These are phyloP conservation scores for Dillenia turbinata DNA, from an alignment of 164 flowering plant species.

Conservation along the genomic window DNA sequence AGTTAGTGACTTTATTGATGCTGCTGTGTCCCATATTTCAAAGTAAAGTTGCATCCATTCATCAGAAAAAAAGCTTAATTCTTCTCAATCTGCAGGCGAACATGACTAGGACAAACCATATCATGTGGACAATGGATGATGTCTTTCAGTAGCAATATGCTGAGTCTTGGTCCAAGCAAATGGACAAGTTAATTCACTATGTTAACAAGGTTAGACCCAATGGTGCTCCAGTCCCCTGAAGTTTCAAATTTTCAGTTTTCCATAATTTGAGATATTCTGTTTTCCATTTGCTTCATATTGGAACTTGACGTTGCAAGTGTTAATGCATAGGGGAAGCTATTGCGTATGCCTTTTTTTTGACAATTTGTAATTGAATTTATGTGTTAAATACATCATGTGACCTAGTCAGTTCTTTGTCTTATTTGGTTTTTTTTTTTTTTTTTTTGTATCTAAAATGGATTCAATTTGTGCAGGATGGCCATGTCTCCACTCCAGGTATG, in stretches of 20 bases:
- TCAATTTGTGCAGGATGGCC: slow-evolving; percentile 63
- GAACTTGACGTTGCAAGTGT: too few relatives aligned
- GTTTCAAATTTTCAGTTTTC: background rate
- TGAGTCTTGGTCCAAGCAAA: slow-evolving; percentile 83
- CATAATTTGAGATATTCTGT: too few relatives aligned
- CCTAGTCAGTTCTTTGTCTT: too few relatives aligned
- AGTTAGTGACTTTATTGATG: slow-evolving; percentile 63
- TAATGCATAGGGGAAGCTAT: too few relatives aligned
- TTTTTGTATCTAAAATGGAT: background rate
- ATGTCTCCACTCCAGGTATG: slow-evolving; percentile 93
- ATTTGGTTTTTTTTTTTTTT: background rate
- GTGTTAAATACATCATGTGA: background rate
- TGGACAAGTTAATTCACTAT: slow-evolving; percentile 89
- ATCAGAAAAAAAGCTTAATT: background rate
- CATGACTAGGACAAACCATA: slow-evolving; percentile 73
- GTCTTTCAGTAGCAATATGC: slow-evolving; percentile 91
- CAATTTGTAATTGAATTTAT: too few relatives aligned
- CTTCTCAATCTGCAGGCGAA: slow-evolving; percentile 48
- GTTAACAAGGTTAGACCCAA: slow-evolving; percentile 78
- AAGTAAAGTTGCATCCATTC: background rate
- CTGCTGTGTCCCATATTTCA: slow-evolving; percentile 61
- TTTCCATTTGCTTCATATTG: too few relatives aligned
- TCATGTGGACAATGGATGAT: slow-evolving; percentile 98
- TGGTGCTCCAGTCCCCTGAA: too few relatives aligned
- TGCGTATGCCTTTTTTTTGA: too few relatives aligned